A percentile compares a stretch with the other conserved stretches of the same genome.
These are phyloP conservation scores for Chenopodium formosanum DNA, from an alignment of 148 eudicot genomes.

Conservation along the genomic window DNA sequence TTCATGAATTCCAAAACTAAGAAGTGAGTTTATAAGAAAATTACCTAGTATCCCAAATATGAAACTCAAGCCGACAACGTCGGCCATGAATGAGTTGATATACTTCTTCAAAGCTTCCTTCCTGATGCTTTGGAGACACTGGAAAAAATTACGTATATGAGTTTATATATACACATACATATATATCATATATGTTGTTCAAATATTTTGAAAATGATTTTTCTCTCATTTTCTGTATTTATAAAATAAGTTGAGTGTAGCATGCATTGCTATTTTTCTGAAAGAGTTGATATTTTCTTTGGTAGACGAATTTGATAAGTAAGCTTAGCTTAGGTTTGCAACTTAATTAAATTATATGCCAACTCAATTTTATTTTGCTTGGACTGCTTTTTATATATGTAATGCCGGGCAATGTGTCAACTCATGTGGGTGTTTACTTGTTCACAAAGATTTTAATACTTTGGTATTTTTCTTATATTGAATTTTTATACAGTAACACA, in stretches of 20 bases:
- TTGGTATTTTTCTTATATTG: background rate
- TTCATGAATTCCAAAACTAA: background rate
- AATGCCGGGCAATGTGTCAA: background rate
- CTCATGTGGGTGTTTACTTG: background rate
- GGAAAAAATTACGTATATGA: background rate
- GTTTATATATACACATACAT: background rate
- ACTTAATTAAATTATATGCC: background rate
- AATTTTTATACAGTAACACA: no score
- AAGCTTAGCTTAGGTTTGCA: background rate
- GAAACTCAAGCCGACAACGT: conserved; percentile 28
- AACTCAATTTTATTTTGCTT: background rate
- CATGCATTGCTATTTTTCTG: background rate
- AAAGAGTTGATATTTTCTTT: background rate
- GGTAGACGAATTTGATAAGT: background rate
- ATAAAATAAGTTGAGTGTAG: background rate
- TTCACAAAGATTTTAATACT: background rate
- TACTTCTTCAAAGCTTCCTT: background rate
- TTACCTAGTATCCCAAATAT: conserved; percentile 46
- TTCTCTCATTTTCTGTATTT: background rate
- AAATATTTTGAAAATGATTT: background rate
- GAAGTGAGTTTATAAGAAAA: background rate
- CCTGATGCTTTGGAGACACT: conserved; percentile 15
- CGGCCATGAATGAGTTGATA: conserved; percentile 35
- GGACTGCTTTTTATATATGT: background rate
- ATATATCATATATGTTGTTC: background rate